A percentile compares a stretch with the other conserved stretches of the same genome.
Evolutionary conservation across 1,284 basidiomycete species (phyloP).

Genomic region (Boletellus dicymbophilus): DNA sequence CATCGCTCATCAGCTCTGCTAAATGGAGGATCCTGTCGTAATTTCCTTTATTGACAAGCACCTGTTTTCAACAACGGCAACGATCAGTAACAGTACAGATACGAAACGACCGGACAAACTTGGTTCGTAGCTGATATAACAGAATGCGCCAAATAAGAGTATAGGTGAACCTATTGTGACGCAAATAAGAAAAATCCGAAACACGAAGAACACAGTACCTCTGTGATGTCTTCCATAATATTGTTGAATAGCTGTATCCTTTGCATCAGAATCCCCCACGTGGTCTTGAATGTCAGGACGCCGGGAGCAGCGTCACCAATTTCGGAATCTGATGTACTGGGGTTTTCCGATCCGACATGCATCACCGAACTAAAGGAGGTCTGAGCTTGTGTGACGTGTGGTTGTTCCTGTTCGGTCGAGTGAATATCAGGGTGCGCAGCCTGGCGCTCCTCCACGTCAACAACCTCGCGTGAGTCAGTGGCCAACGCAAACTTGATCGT

Average conservation of each 20-base stretch:
- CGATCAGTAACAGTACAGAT: neutral
- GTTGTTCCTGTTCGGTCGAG: conserved; percentile 1
- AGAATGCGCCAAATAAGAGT: neutral
- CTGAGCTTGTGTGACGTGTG: neutral
- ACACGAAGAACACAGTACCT: conserved; percentile 6
- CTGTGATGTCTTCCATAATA: conserved; percentile 9
- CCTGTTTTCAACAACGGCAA: neutral
- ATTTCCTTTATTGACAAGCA: neutral
- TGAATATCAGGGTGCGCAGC: conserved; percentile 16
- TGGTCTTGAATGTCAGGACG: conserved; percentile 16
- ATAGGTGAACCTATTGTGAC: neutral
- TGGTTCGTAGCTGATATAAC: neutral
- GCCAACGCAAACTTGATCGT: conserved; percentile 18
- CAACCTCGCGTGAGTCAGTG: neutral
- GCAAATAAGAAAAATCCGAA: neutral
- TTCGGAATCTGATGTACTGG: neutral
- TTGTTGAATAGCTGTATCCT: conserved; percentile 14
- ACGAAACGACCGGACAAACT: neutral
- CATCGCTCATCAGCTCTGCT: neutral
- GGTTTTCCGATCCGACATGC: too few relatives aligned
- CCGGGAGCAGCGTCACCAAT: neutral
- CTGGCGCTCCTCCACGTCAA: conserved; percentile 10
- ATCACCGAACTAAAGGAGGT: too few relatives aligned
- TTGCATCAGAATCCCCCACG: conserved; percentile 19
- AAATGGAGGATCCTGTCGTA: neutral